Base-by-base conservation (phyloP, 1,284 basidiomycete species). In the Microbotryum intermedium region DNA sequence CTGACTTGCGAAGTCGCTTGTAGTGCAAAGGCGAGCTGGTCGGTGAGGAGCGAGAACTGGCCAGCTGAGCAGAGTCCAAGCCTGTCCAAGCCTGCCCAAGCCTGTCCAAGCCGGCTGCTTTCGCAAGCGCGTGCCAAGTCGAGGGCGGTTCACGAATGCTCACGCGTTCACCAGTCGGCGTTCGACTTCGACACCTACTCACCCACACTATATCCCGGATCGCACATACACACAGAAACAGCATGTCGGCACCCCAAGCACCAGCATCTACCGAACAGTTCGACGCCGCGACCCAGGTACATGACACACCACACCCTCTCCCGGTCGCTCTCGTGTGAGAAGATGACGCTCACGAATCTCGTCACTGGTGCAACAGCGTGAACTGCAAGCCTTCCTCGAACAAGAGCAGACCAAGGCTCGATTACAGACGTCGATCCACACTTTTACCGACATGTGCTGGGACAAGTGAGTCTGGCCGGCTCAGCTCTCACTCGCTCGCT, bases 381-480 rank as follows among this genome's bases (percentile, higher is more conserved):
- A 97, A 76, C 83, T 97, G 59, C 79, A 83, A 57, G 74, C 79
- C 34, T 94, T 93, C 77, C 77, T 97, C 61, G 89, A 92, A 70
- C 83, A 84, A 66, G 87, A 95, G 76, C 90, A 94, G 76, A 84
- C 86, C 10, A 87, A 90, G 77, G 87, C 88, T 49, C 82, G 83
- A 66, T 73, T 93, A 44, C 85, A 94, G 72, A 78, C 76, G 25
- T 74, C 74, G 39, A 82, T 88, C 55, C 86, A 87, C 67, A 79
- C 76, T 55, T 80, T 89, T 68, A 88, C 87, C 20, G 81, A 80
- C 69, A 82, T 84, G 75, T 90, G 87, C 74, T 93, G 90, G 89
- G 88, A 90, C 78, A 93, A 91, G 88, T 90, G 71, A 69, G 82
- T 77, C 42, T n/a, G 42, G 49, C n/a, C 6, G 25, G 20, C 23